phyloP scores from a whole-genome alignment of 2,329 filamentous ascomycete genomes.

The Trichoderma semiorbis region DNA sequence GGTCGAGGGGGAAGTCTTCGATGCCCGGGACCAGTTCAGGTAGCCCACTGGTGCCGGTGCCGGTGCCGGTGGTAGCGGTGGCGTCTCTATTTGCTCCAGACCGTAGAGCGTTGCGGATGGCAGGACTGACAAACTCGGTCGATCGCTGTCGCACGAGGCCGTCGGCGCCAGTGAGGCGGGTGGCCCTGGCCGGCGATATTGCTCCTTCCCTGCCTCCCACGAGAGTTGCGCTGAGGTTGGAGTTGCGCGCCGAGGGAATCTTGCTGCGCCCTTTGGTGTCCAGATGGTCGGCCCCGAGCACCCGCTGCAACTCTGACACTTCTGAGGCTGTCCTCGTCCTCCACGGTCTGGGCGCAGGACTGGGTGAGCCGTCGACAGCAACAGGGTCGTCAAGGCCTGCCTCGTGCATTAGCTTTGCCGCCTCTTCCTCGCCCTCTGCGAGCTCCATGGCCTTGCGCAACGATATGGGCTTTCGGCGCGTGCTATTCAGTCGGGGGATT shows the following conservation, averaged over 20 bases:
- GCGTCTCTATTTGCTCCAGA: background rate
- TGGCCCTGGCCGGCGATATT: background rate
- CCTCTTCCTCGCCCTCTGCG: constrained; percentile 31
- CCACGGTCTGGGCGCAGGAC: constrained; percentile 48
- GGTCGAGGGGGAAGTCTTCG: constrained; percentile 36
- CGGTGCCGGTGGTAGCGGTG: background rate
- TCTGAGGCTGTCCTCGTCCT: constrained; percentile 34
- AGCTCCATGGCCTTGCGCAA: constrained; percentile 42
- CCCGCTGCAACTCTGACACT: constrained; percentile 30
- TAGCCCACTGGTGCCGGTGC: constrained; percentile 23
- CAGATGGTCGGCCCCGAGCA: constrained; percentile 30
- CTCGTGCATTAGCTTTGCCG: constrained; percentile 24
- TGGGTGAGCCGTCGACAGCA: constrained; percentile 46
- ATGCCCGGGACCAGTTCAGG: constrained; percentile 40
- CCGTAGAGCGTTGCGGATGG: constrained; percentile 2
- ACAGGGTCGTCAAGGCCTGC: constrained; percentile 25
- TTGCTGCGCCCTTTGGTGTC: constrained; percentile 29
- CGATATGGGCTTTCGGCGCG: constrained; percentile 35
- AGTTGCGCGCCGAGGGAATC: constrained; percentile 5
- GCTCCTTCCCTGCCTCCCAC: constrained; percentile 8
- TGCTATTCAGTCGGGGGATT: constrained; percentile 33
- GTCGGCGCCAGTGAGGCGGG: background rate
- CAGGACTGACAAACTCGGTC: background rate
- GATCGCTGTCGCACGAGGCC: background rate
- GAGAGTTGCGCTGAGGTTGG: constrained; percentile 7